These are phyloP conservation scores for Arthroderma uncinatum DNA, from an alignment of 2,329 filamentous ascomycete species.

Conservation along the genomic window DNA sequence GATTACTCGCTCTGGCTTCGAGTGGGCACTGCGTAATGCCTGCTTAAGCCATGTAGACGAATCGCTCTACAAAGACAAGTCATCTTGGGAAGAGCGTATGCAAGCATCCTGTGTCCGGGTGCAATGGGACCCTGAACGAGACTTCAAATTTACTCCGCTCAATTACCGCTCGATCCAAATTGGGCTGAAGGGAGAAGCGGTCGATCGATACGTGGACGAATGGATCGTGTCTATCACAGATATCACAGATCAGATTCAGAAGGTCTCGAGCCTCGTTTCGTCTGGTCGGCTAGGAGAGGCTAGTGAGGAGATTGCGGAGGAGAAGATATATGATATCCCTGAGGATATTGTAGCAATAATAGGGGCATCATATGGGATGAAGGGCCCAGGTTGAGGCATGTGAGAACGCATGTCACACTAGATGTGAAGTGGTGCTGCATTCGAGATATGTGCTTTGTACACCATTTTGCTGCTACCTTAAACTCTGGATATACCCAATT, in stretches of 20 bases:
- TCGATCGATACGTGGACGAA: conserved; percentile 38
- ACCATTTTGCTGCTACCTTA: not conserved
- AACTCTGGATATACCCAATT: not conserved
- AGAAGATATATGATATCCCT: conserved; percentile 11
- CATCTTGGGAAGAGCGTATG: conserved; percentile 18
- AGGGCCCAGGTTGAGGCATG: not conserved
- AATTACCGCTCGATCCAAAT: conserved; percentile 50
- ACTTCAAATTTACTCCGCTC: conserved; percentile 36
- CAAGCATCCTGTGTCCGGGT: conserved; percentile 37
- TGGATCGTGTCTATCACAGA: conserved; percentile 48
- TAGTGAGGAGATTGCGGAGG: conserved; percentile 9
- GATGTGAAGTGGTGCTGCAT: not conserved
- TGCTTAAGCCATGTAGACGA: conserved; percentile 8
- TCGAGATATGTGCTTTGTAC: not conserved
- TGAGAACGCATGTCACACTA: not conserved
- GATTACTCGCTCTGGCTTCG: conserved; percentile 43
- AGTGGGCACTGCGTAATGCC: conserved; percentile 34
- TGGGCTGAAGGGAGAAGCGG: conserved; percentile 42
- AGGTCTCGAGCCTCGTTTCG: conserved; percentile 39
- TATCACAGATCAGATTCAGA: conserved; percentile 44
- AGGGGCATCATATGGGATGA: conserved; percentile 6
- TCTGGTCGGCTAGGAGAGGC: conserved; percentile 29
- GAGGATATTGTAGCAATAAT: conserved; percentile 11
- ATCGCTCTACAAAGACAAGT: conserved; percentile 12
- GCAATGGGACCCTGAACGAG: conserved; percentile 55